These are phyloP conservation scores for Penicillium sclerotigenum DNA, from an alignment of 2,329 filamentous ascomycete species.

Conservation along the genomic window DNA sequence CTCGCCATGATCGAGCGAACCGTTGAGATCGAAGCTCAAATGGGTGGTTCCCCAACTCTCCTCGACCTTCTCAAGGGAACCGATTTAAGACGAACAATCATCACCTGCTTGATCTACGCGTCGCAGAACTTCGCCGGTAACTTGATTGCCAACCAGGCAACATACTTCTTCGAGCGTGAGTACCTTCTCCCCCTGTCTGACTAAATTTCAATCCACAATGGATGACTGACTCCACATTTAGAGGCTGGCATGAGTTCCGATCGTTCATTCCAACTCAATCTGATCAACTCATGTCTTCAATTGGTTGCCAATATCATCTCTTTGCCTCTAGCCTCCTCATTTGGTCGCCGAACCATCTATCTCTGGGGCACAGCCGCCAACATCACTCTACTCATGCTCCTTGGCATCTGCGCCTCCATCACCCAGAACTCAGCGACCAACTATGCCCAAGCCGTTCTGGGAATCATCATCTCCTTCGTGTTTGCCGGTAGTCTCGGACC, in stretches of 20 bases:
- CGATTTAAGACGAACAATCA: slow-evolving; percentile 31
- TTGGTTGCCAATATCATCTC: slow-evolving; percentile 39
- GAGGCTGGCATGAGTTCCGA: slow-evolving; percentile 30
- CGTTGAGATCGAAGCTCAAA: slow-evolving; percentile 31
- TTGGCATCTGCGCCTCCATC: slow-evolving; percentile 38
- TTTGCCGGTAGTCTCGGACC: slow-evolving; percentile 37
- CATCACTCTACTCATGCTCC: slow-evolving; percentile 36
- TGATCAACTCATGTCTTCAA: slow-evolving; percentile 30
- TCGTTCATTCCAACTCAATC: slow-evolving; percentile 30
- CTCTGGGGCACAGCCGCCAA: slow-evolving; percentile 39
- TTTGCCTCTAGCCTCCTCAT: slow-evolving; percentile 38
- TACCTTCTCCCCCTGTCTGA: background rate
- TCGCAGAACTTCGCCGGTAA: slow-evolving; percentile 56
- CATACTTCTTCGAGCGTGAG: slow-evolving; percentile 55
- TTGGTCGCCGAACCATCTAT: slow-evolving; percentile 43
- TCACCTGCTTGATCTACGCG: slow-evolving; percentile 33
- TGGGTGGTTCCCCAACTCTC: slow-evolving; percentile 26
- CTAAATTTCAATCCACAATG: background rate
- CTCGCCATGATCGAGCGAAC: slow-evolving; percentile 36
- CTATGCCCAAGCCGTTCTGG: slow-evolving; percentile 39
- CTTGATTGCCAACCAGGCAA: slow-evolving; percentile 61
- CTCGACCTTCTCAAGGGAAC: slow-evolving; percentile 35
- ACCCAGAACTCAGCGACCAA: slow-evolving; percentile 33
- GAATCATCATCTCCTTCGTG: slow-evolving; percentile 43
- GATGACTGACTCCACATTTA: slow-evolving; percentile 14